These are phyloP conservation scores for Barnettozyma pratensis DNA, from an alignment of 805 yeast species.

Conservation along the genomic window DNA sequence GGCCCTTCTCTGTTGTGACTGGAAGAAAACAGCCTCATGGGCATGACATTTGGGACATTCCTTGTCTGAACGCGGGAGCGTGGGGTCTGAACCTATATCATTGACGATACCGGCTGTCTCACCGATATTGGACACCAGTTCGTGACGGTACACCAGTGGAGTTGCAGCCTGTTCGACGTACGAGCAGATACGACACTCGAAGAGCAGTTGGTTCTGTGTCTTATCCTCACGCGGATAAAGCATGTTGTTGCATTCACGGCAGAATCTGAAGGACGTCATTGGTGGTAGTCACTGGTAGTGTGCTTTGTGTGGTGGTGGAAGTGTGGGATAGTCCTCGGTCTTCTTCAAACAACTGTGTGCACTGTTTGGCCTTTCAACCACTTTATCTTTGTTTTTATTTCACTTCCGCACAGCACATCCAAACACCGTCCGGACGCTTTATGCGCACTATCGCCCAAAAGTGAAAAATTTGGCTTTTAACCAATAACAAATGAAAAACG, in stretches of 20 bases:
- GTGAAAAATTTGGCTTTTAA: not conserved
- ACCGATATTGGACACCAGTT: slow-evolving; percentile 81
- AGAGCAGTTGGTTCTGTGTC: slow-evolving; percentile 60
- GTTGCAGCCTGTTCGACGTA: slow-evolving; percentile 89
- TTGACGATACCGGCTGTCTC: slow-evolving; percentile 97
- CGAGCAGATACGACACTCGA: slow-evolving; percentile 91
- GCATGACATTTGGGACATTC: slow-evolving; percentile 89
- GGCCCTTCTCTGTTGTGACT: slow-evolving; percentile 89
- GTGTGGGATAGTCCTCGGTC: not conserved
- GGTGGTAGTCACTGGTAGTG: not conserved
- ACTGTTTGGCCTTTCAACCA: too few species aligned
- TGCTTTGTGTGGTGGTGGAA: not conserved
- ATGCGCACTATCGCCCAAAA: not conserved
- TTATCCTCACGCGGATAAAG: slow-evolving; percentile 95
- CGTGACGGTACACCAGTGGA: slow-evolving; percentile 87
- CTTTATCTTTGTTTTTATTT: too few species aligned
- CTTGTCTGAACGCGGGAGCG: slow-evolving; percentile 91
- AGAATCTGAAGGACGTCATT: slow-evolving; percentile 93
- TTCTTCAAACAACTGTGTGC: too few species aligned
- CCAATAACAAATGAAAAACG: not conserved
- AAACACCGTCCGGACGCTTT: not conserved
- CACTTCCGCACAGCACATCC: not conserved
- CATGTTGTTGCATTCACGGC: slow-evolving; percentile 97
- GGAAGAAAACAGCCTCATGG: slow-evolving; percentile 92
- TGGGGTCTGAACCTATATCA: slow-evolving; percentile 96